Conservation (phyloP, 1,284 basidiomycete genomes). For the Retiboletus fuscus region DNA sequence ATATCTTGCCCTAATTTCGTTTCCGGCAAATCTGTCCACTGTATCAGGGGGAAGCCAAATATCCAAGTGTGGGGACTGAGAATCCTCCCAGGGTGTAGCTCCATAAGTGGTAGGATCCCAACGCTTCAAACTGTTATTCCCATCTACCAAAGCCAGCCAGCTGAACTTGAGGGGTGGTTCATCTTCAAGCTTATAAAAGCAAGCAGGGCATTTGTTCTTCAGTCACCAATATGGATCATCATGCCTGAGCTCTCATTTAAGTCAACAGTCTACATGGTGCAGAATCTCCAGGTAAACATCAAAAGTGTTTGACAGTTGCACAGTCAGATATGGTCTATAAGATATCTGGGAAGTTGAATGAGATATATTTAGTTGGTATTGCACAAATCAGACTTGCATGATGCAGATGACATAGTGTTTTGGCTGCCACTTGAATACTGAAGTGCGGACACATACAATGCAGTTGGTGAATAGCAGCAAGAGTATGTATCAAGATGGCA, state of each 20-base stretch:
- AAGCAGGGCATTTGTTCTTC: background rate
- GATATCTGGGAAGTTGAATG: background rate
- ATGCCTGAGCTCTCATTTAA: background rate
- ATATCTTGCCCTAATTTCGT: background rate
- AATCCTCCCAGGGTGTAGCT: background rate
- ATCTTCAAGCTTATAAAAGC: background rate
- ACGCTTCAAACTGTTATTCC: background rate
- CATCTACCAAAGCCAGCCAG: background rate
- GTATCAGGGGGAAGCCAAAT: background rate
- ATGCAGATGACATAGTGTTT: background rate
- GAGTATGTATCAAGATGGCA: background rate
- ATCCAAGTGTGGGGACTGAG: background rate
- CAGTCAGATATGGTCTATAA: background rate
- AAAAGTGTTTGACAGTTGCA: background rate
- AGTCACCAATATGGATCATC: background rate
- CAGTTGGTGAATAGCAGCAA: background rate
- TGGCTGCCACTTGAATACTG: background rate
- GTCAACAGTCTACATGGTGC: background rate
- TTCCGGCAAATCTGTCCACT: background rate
- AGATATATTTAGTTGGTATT: background rate
- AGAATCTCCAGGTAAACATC: conserved; percentile 1
- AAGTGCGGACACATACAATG: background rate
- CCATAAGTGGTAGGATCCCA: background rate
- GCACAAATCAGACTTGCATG: background rate
- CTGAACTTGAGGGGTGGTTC: background rate